Evolutionary conservation across 495 filamentous ascomycete species (phyloP), one percentile per base, ranked within the genome.

Genomic region (Penicillium parvum): DNA sequence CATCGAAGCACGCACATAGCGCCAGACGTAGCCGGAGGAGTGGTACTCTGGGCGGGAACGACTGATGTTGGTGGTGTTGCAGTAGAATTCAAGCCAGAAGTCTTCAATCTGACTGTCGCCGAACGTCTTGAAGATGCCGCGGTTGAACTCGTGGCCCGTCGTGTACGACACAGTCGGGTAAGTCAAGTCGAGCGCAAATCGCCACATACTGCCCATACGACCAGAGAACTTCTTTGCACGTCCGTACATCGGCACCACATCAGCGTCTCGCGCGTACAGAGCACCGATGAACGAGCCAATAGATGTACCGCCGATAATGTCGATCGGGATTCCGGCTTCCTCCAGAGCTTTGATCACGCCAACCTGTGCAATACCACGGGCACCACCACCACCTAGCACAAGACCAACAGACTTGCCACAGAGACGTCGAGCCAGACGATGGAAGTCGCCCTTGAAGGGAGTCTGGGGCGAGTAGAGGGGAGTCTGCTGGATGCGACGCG

Each of bases 61-160:
- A 67, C 81, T 87, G 68, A 98, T 97, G 55, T 96, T 97, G 18
- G 94, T 97, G 0, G 90, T 96, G 62, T 98, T 98, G 74, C 94
- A 97, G 72, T 97, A 98, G 66, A 90, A 98, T 45, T 95, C 88
- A 11, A 98, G 78, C 92, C 92, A 97, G 60, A 97, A 96, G 60
- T 97, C 94, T 66, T 98, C 92, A 40, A 98, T 97, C 62, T 96
- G 92, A 26, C 85, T 84, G 47, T 95, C 86, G 7, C 89, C 91
- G 63, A 98, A 95, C 0, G 92, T 89, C 66, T 97, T 97, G 78
- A 97, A 98, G 57, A 98, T 96, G 8, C 94, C 94, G 3, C 92
- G 87, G 59, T 98, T 98, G 77, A 98, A 98, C 55, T 97, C 92
- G 61, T 98, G 92, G 3, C 92, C 92, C 0, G 92, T 98, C 5